phyloP scores from a whole-genome alignment of 1,284 basidiomycete species.

The Naganishia liquefaciens region DNA sequence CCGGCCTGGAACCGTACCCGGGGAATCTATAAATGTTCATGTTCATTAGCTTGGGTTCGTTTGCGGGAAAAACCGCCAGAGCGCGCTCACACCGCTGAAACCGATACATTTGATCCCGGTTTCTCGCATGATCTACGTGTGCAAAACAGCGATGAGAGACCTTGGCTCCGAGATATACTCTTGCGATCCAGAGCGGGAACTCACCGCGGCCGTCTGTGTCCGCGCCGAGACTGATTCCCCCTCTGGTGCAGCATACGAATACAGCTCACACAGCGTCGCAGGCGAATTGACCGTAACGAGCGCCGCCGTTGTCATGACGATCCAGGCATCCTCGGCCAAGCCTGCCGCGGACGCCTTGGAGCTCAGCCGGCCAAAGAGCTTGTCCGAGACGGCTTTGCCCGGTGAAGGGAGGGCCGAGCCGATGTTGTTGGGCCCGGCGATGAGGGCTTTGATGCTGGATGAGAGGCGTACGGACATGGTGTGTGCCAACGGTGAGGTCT shows the following conservation, averaged over 20 bases:
- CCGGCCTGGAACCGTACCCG: slow-evolving; percentile 4
- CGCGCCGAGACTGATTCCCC: slow-evolving; percentile 24
- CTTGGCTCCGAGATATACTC: background rate
- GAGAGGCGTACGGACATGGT: slow-evolving; percentile 40
- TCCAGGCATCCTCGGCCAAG: slow-evolving; percentile 40
- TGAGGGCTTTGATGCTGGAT: slow-evolving; percentile 47
- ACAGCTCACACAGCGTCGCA: slow-evolving; percentile 44
- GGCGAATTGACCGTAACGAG: slow-evolving; percentile 51
- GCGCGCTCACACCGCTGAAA: slow-evolving; percentile 9
- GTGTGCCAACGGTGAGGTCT: background rate
- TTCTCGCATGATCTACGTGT: slow-evolving; percentile 72
- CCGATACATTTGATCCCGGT: slow-evolving; percentile 82
- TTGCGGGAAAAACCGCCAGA: background rate
- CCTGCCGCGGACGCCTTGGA: slow-evolving; percentile 34
- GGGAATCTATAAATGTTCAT: slow-evolving; percentile 15
- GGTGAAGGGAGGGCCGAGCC: slow-evolving; percentile 44
- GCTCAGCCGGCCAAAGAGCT: slow-evolving; percentile 43
- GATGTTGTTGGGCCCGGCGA: slow-evolving; percentile 40
- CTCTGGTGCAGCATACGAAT: slow-evolving; percentile 40
- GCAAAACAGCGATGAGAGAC: background rate
- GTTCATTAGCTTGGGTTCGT: background rate
- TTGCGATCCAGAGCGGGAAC: background rate
- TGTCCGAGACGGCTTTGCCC: slow-evolving; percentile 21
- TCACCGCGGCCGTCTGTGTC: slow-evolving; percentile 39
- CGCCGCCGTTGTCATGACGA: slow-evolving; percentile 45